phyloP scores from a whole-genome alignment of 2,329 filamentous ascomycete species.

The Aspergillus chevalieri region DNA sequence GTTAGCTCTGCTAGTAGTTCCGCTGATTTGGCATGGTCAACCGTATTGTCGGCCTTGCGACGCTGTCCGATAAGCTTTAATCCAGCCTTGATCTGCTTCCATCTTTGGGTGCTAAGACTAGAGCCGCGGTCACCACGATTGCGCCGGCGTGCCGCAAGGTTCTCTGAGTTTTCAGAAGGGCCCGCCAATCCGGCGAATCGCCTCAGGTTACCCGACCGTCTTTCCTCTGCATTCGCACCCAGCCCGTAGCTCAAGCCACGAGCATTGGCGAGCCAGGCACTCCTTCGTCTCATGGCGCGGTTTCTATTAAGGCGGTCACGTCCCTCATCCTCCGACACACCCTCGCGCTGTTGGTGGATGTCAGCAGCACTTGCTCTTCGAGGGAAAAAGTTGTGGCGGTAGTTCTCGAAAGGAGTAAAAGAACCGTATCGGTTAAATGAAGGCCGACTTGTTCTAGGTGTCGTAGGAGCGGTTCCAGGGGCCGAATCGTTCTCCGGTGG shows the following conservation, averaged over 20 bases:
- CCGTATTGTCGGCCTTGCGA: slow-evolving; percentile 73
- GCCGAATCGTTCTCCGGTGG: slow-evolving; percentile 49
- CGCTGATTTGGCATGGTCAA: slow-evolving; percentile 91
- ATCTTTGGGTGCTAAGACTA: slow-evolving; percentile 71
- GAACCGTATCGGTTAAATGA: slow-evolving; percentile 42
- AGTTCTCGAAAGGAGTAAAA: slow-evolving; percentile 41
- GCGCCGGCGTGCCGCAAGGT: slow-evolving; percentile 51
- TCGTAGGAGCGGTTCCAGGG: slow-evolving; percentile 61
- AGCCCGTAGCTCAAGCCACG: slow-evolving; percentile 46
- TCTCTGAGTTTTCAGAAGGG: slow-evolving; percentile 57
- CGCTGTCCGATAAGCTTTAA: slow-evolving; percentile 70
- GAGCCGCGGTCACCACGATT: slow-evolving; percentile 59
- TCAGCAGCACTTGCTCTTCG: slow-evolving; percentile 63
- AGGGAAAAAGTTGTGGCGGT: slow-evolving; percentile 48
- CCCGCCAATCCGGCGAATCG: slow-evolving; percentile 59
- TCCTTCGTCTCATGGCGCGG: slow-evolving; percentile 54
- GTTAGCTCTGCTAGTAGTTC: slow-evolving; percentile 93
- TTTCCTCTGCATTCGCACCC: slow-evolving; percentile 46
- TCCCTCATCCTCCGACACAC: slow-evolving; percentile 69
- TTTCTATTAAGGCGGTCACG: slow-evolving; percentile 55
- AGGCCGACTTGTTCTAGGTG: slow-evolving; percentile 45
- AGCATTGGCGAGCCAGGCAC: slow-evolving; percentile 48
- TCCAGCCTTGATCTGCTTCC: slow-evolving; percentile 88
- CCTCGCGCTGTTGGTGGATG: slow-evolving; percentile 52
- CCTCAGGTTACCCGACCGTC: slow-evolving; percentile 58